A percentile compares a stretch with the other conserved stretches of the same genome.
Conservation (phyloP, 2,329 filamentous ascomycete genomes). For the Apiospora malaysiana region DNA sequence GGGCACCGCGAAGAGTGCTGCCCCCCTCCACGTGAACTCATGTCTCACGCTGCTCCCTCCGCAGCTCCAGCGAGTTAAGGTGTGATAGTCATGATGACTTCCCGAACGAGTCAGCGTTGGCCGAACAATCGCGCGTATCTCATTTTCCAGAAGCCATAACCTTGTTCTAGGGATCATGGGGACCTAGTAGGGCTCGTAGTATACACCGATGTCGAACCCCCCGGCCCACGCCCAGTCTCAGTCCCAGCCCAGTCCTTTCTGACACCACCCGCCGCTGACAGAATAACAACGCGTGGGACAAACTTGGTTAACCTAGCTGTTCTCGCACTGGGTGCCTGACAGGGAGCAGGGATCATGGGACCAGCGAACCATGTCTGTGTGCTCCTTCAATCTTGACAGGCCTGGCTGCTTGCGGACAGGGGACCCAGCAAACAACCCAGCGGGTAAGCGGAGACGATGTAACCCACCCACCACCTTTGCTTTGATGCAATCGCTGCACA, state of each 20-base stretch:
- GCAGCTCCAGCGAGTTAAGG: neutral
- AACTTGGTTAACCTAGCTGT: neutral
- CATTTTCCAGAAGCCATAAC: constrained; percentile 7
- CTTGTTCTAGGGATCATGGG: neutral
- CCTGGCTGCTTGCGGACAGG: neutral
- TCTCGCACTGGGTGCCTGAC: neutral
- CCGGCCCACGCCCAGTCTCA: neutral
- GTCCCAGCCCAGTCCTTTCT: neutral
- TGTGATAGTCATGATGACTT: constrained; percentile 11
- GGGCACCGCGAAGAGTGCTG: neutral
- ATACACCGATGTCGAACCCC: neutral
- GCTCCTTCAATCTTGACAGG: constrained; percentile 2
- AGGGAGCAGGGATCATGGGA: neutral
- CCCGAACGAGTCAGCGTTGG: neutral
- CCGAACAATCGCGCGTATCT: neutral
- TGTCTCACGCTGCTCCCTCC: neutral
- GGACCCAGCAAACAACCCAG: neutral
- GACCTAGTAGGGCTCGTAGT: neutral
- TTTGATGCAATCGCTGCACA: neutral
- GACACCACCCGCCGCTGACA: neutral
- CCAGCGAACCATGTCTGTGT: constrained; percentile 10
- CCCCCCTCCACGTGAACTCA: neutral
- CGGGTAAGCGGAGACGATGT: neutral
- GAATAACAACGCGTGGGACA: neutral
- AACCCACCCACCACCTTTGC: too few species aligned